phyloP scores from a whole-genome alignment of 1,139 yeast species.

The Candida tropicalis region DNA sequence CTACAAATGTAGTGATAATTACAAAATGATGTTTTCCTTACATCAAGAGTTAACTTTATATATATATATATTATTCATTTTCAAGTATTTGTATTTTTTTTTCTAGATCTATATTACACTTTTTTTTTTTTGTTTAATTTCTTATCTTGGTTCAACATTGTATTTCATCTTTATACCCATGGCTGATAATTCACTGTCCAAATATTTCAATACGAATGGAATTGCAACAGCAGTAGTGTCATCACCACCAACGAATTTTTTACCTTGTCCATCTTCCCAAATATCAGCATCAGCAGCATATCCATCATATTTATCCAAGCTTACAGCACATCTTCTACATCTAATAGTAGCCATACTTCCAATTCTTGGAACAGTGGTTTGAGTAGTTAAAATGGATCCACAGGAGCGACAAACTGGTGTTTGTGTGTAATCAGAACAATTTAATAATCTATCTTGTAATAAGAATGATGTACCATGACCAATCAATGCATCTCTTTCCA shows the following conservation, averaged over 20 bases:
- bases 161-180: conserved; percentile 96
- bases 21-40: background rate
- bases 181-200: conserved; percentile 94
- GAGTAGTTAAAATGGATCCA: conserved; percentile 90
- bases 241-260: conserved; percentile 87
- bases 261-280: conserved; percentile 98
- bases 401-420: conserved; percentile 88
- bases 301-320: conserved; percentile 49
- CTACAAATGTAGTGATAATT: conserved; percentile 22
- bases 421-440: conserved; percentile 95
- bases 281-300: conserved; percentile 72
- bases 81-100: background rate
- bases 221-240: conserved; percentile 93
- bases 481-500: conserved; percentile 98
- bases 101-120: conserved; percentile 4
- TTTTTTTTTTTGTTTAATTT: background rate
- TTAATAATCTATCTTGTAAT: conserved; percentile 90
- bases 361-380: conserved; percentile 85
- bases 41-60: too few relatives aligned
- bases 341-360: conserved; percentile 79
- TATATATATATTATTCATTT: background rate
- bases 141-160: conserved; percentile 66
- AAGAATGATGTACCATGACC: conserved; percentile 99
- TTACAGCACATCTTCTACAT: conserved; percentile 89
- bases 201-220: conserved; percentile 93